Base-by-base conservation (phyloP, 2,329 filamentous ascomycete species). In the Dactylellina parvicollis region DNA sequence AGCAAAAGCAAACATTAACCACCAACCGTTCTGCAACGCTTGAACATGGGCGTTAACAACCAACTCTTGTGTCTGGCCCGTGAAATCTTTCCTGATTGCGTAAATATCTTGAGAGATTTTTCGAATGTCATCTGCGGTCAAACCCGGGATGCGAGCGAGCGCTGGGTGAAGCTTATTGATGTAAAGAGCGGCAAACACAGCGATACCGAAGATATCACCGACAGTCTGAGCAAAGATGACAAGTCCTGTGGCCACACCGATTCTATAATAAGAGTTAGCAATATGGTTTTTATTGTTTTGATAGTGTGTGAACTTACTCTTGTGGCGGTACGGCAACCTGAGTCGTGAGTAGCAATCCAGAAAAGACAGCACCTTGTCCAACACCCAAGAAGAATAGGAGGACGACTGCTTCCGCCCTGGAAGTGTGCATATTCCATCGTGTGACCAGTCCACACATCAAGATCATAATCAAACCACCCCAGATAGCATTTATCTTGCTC, bases 291-390 rank as follows among this genome's bases (percentile, higher is more conserved):
- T 40, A n/a, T 20, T 26, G 14, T n/a, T 40, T 2, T 12, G n/a
- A 12, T 7, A n/a, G 34, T 12, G 30, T 14, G 24, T 22, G 10
- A 60, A 62, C 57, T 62, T 62, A 62, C 57, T 62, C 57, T 62
- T 50, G 57, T 30, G 57, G 57, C 42, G 57, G 57, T 50, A 62
- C 57, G 22, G 57, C 57, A 22, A 52, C 57, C 20, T 62, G 57
- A 20, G 57, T 46, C 1, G 57, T 62, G 9, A 62, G 46, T 2
- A 62, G 22, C 18, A 62, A 52, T 30, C 57, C 57, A 36, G 57
- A 62, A 44, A 62, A 62, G 46, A 62, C 57, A 42, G 57, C 57
- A 40, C 57, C 57, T 9, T 62, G 57, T 52, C 57, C 57, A n/a
- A 62, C n/a, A 42, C 57, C 57, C 44, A 62, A 38, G 20, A 62